Evolutionary conservation across 1,284 basidiomycete species (phyloP).

Genomic region (Rhodotorula glutinis): DNA sequence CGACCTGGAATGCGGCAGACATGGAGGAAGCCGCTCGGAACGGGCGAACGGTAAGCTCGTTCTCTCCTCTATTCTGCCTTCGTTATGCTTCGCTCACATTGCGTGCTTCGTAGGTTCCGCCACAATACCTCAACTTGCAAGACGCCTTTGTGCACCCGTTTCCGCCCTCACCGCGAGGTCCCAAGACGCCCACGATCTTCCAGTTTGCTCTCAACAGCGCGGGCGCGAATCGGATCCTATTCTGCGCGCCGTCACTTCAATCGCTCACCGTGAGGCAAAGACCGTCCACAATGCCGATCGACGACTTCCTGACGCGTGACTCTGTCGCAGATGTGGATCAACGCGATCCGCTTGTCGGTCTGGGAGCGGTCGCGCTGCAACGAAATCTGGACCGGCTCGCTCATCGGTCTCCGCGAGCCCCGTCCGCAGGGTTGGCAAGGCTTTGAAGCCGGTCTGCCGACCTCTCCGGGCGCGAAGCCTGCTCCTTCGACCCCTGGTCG

Average conservation of each 20-base stretch:
- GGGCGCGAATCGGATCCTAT: conserved; percentile 83
- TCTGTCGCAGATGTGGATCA: conserved; percentile 70
- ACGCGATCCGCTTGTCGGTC: conserved; percentile 80
- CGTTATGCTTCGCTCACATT: too few relatives aligned
- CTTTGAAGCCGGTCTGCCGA: conserved; percentile 28
- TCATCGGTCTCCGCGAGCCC: conserved; percentile 62
- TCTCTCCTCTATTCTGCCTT: neutral
- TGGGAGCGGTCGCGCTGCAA: conserved; percentile 96
- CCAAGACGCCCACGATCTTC: conserved; percentile 58
- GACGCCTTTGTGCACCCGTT: conserved; percentile 56
- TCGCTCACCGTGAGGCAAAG: conserved; percentile 53
- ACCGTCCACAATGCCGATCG: too few relatives aligned
- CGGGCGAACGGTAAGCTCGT: conserved; percentile 23
- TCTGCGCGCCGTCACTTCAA: conserved; percentile 71
- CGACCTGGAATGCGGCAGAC: conserved; percentile 43
- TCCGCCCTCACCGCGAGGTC: conserved; percentile 53
- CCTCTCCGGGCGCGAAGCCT: neutral
- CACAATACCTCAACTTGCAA: conserved; percentile 47
- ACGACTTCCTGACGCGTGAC: neutral
- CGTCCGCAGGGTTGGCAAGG: conserved; percentile 31
- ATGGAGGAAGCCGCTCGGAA: conserved; percentile 42
- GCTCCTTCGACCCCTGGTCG: conserved; percentile 3
- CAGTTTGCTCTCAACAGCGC: conserved; percentile 92
- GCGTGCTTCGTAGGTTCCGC: conserved; percentile 23
- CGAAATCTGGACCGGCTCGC: conserved; percentile 95